Percentiles rank a stretch among this genome's conserved stretches.
Evolutionary conservation across 139 green algal genomes (phyloP).

Genomic region (Gonium pectorale): DNA sequence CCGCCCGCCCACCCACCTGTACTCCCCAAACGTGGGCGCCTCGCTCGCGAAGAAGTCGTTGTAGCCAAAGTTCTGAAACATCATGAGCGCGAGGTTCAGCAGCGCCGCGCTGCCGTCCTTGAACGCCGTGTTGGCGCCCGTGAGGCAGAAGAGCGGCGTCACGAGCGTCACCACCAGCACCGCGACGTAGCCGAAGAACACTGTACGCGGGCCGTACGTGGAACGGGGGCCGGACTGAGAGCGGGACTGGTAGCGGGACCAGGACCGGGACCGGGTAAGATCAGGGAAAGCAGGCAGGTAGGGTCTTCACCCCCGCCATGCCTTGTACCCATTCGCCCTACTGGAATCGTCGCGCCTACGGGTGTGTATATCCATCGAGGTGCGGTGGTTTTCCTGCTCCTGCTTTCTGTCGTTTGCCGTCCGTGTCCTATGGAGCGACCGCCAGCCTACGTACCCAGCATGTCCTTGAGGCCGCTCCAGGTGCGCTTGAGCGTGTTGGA

Average conservation of each 20-base stretch:
- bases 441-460: not conserved
- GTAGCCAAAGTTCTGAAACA: conserved; percentile 13
- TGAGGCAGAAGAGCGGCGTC: conserved; percentile 15
- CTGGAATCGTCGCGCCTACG: not conserved
- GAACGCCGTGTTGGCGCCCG: conserved; percentile 17
- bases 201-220: too few species aligned
- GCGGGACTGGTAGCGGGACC: not conserved
- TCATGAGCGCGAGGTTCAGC: not conserved
- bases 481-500: not conserved
- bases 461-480: conserved; percentile 11
- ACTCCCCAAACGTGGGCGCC: conserved; percentile 7
- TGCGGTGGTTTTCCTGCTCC: not conserved
- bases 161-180: not conserved
- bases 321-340: not conserved
- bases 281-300: not conserved
- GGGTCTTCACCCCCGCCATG: not conserved
- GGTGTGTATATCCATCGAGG: not conserved
- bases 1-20: not conserved
- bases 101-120: not conserved
- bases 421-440: not conserved
- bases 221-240: not conserved
- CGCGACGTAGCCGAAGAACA: conserved; percentile 27
- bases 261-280: too few species aligned
- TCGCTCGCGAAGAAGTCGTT: not conserved
- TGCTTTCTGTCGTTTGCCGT: not conserved